Base-by-base conservation (phyloP, 2,329 filamentous ascomycete species). In the Dothiorella sarmentorum region DNA sequence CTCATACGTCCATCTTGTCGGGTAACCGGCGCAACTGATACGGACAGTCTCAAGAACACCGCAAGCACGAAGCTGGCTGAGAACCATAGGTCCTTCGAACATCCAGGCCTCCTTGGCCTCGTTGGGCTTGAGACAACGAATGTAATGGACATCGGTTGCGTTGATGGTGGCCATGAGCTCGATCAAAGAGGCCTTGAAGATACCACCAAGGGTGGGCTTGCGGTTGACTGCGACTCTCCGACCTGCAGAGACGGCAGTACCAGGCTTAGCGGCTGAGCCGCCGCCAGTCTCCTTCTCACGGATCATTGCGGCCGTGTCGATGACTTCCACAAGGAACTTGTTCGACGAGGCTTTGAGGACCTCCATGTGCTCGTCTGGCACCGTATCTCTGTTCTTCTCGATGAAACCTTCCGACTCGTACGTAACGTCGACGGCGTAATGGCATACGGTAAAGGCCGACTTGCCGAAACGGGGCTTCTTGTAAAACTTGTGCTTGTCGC, bases 321-420 rank as follows among this genome's bases (percentile, higher is more conserved):
- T 77, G 6, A 99, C 91, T 59, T 91, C 84, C 43, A 83, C 85
- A 58, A 99, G 80, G 80, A 99, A 99, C 49, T 79, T 78, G 75
- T 97, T 99, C 29, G 84, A 87, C 1, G 91, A 95, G 53, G 86
- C 86, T 66, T 85, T 88, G 63, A 99, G 82, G 35, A 99, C 88
- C 60, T 94, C 91, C 86, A 99, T 90, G 71, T 97, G 94, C 77
- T 99, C 94, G 70, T 99, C 94, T 5, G 94, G 94, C 45, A 99
- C 94, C 18, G 95, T 99, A 74, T 99, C 94, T 73, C 94, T 86
- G 76, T 99, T 99, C 83, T 99, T 99, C 75, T 99, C 95, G 68
- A 99, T 97, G 76, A 99, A 99, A 45, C 94, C 94, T 67, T 99
- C 94, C 1, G 93, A 97, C 75, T 99, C 94, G 72, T 99, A 99